Base-by-base conservation (phyloP, 116 monocot species). In the Cymodocea nodosa region DNA sequence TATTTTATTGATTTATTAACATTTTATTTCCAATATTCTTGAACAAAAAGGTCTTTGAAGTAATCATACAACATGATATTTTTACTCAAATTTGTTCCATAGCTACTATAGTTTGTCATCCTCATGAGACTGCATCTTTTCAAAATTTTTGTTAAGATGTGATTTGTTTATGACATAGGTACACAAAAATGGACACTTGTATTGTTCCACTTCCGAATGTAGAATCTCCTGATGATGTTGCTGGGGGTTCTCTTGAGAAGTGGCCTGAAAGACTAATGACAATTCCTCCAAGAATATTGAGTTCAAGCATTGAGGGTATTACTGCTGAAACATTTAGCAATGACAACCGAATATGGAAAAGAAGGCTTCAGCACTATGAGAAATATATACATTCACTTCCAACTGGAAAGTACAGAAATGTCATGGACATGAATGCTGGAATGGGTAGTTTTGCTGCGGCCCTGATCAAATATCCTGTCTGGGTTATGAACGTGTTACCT, bases 401-500 rank as follows among this genome's bases (percentile, higher is more conserved):
- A 61, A 30, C 50, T 35, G 78, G 80, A 66, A 85, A 67, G 66
- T 93, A 83, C 68, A 79, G 97, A 65, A 91, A 97, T 71, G 72
- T 90, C n/a, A 85, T 90, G 81, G 90, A 97, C 76, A 91, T 97
- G 97, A 90, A 91, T 85, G 87, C 91, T 63, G 85, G 81, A 25
- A 67, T 90, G 51, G 94, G 95, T 50, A 83, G 95, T 48, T 97
- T 97, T 80, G 81, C 85, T 73, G 84, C 88, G 50, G 83, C 83
- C 37, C 58, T 97, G 66, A 68, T 73, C 18, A 82, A 82, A 63
- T 81, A 85, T 74, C 97, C 91, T 56, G 85, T 81, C 79, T 88
- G 97, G 97, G 88, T 97, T 72, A 91, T 97, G 97, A 97, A 97
- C 85, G 87, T 85, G 30, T 76, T 97, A 71, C 90, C 90, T 52